A percentile compares a stretch with the other conserved stretches of the same genome.
These are phyloP conservation scores for Cladophialophora bantiana DNA, from an alignment of 2,329 filamentous ascomycete species.

Conservation along the genomic window DNA sequence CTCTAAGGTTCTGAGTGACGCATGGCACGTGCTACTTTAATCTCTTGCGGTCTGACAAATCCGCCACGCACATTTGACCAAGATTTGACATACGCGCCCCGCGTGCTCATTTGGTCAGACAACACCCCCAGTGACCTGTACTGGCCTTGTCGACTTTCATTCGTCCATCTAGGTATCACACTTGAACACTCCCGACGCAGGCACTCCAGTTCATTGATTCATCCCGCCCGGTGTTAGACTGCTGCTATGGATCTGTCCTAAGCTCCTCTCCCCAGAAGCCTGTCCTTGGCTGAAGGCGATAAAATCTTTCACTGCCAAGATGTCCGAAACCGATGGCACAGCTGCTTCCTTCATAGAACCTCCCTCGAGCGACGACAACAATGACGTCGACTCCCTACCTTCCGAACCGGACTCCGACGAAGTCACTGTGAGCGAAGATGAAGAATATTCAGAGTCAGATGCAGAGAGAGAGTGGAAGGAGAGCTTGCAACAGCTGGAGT, in stretches of 20 bases:
- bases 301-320: slow-evolving; percentile 16
- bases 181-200: not conserved
- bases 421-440: slow-evolving; percentile 60
- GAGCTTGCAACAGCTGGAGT: slow-evolving; percentile 89
- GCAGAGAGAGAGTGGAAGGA: slow-evolving; percentile 95
- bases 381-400: slow-evolving; percentile 54
- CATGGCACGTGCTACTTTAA: slow-evolving; percentile 25
- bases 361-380: slow-evolving; percentile 44
- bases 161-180: not conserved
- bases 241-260: not conserved
- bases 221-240: not conserved
- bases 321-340: slow-evolving; percentile 37
- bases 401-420: slow-evolving; percentile 58
- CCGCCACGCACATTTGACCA: not conserved
- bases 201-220: slow-evolving; percentile 1
- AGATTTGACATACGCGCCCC: not conserved
- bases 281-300: slow-evolving; percentile 12
- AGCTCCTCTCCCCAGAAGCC: not conserved
- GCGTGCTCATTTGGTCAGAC: slow-evolving; percentile 13
- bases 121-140: not conserved
- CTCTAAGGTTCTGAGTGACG: slow-evolving; percentile 20
- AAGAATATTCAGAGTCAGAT: slow-evolving; percentile 73
- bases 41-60: slow-evolving; percentile 8
- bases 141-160: slow-evolving; percentile 7
- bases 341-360: slow-evolving; percentile 42